phyloP scores from a whole-genome alignment of 1,139 yeast genomes.

The Yamadazyma triangularis region DNA sequence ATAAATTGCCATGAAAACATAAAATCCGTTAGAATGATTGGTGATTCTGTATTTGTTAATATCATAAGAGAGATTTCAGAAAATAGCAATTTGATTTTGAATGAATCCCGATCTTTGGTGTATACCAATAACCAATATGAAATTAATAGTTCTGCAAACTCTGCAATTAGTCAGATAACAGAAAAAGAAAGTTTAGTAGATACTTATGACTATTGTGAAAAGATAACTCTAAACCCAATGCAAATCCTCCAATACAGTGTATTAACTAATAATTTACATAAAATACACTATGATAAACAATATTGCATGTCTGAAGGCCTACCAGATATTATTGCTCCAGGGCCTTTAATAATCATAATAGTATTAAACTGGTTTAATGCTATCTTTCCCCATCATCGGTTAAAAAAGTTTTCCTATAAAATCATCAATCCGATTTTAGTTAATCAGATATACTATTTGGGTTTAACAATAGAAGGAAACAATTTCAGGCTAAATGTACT shows the following conservation, averaged over 20 bases:
- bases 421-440: slow-evolving; percentile 39
- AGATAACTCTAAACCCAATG: neutral
- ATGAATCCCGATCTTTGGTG: slow-evolving; percentile 30
- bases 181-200: neutral
- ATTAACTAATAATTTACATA: slow-evolving; percentile 75
- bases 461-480: neutral
- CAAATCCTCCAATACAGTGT: slow-evolving; percentile 51
- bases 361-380: slow-evolving; percentile 46
- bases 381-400: slow-evolving; percentile 11
- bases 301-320: slow-evolving; percentile 61
- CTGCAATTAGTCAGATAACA: too few species aligned
- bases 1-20: slow-evolving; percentile 46
- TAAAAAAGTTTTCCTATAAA: slow-evolving; percentile 39
- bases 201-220: neutral
- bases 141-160: neutral
- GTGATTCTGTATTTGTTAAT: slow-evolving; percentile 38
- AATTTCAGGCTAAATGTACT: neutral
- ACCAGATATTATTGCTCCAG: slow-evolving; percentile 66
- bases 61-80: slow-evolving; percentile 33
- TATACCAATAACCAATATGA: slow-evolving; percentile 37
- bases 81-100: slow-evolving; percentile 10
- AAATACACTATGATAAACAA: slow-evolving; percentile 64
- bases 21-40: slow-evolving; percentile 27
- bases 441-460: neutral
- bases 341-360: slow-evolving; percentile 70